A percentile compares a stretch with the other conserved stretches of the same genome.
phyloP scores from a whole-genome alignment of 2,329 filamentous ascomycete species.

The Aspergillus floridensis region DNA sequence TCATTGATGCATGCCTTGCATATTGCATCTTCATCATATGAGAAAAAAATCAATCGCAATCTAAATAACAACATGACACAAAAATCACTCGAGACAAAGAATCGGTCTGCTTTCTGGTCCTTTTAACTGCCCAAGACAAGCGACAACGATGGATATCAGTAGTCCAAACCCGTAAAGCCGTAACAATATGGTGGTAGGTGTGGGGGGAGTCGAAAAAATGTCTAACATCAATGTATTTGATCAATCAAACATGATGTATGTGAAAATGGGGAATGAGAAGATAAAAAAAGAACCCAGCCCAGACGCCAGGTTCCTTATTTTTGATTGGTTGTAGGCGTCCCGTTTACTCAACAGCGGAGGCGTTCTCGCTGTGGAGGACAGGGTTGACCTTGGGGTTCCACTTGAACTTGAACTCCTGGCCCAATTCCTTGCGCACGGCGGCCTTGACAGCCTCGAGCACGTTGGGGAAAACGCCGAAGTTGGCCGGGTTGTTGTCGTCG shows the following conservation, averaged over 20 bases:
- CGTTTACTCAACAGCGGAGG: slow-evolving; percentile 56
- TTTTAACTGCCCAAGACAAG: slow-evolving; percentile 1
- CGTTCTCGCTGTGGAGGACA: slow-evolving; percentile 53
- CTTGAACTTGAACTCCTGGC: slow-evolving; percentile 70
- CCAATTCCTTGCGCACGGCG: slow-evolving; percentile 66
- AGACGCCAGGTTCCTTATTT: neutral
- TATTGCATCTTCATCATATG: slow-evolving; percentile 6
- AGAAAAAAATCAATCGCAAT: slow-evolving; percentile 6
- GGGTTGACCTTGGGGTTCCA: slow-evolving; percentile 72
- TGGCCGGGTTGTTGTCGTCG: slow-evolving; percentile 73
- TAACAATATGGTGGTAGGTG: slow-evolving; percentile 4
- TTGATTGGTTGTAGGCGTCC: neutral
- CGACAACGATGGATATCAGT: slow-evolving; percentile 24
- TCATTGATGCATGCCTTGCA: slow-evolving; percentile 9
- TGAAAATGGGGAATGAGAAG: neutral
- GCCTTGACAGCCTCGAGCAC: slow-evolving; percentile 69
- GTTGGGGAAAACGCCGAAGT: slow-evolving; percentile 72
- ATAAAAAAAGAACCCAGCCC: slow-evolving; percentile 16
- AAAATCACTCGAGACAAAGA: slow-evolving; percentile 1
- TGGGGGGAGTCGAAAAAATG: neutral
- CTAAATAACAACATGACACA: slow-evolving; percentile 8
- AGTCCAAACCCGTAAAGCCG: slow-evolving; percentile 20
- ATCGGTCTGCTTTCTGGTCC: slow-evolving; percentile 1
- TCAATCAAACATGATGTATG: neutral
- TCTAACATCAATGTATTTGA: slow-evolving; percentile 11